Percentiles rank a stretch among this genome's conserved stretches.
Evolutionary conservation across 441 rosid genomes (phyloP).

Genomic region (Capsella rubella): DNA sequence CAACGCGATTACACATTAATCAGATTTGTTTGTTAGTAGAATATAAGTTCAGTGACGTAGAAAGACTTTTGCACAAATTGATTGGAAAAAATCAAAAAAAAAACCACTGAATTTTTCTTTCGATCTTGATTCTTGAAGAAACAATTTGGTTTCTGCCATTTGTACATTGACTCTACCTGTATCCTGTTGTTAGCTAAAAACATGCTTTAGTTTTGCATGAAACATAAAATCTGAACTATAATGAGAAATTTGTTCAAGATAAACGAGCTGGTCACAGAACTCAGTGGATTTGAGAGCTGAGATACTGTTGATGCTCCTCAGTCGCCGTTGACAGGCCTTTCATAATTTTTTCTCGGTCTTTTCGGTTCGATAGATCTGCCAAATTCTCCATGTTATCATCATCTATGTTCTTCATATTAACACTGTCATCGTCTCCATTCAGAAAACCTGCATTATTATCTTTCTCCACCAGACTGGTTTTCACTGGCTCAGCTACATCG

Average conservation of each 20-base stretch:
- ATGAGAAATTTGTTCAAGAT: neutral
- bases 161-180: conserved; percentile 20
- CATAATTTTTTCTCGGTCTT: conserved; percentile 48
- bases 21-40: neutral
- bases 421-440: conserved; percentile 10
- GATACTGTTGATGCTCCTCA: conserved; percentile 44
- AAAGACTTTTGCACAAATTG: neutral
- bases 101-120: neutral
- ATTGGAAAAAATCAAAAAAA: neutral
- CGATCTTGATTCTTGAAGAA: neutral
- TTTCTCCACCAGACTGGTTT: conserved; percentile 21
- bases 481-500: conserved; percentile 12
- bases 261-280: neutral
- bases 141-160: conserved; percentile 11
- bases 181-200: conserved; percentile 25
- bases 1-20: neutral
- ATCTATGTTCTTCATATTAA: conserved; percentile 26
- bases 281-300: conserved; percentile 19
- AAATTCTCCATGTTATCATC: conserved; percentile 43
- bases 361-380: conserved; percentile 33
- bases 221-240: conserved; percentile 16
- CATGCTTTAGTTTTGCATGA: conserved; percentile 24
- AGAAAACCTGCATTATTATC: neutral
- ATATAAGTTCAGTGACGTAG: neutral
- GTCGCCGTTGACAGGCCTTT: conserved; percentile 13